These are phyloP conservation scores for Clonostachys byssicola DNA, from an alignment of 2,329 filamentous ascomycete species.

Conservation along the genomic window DNA sequence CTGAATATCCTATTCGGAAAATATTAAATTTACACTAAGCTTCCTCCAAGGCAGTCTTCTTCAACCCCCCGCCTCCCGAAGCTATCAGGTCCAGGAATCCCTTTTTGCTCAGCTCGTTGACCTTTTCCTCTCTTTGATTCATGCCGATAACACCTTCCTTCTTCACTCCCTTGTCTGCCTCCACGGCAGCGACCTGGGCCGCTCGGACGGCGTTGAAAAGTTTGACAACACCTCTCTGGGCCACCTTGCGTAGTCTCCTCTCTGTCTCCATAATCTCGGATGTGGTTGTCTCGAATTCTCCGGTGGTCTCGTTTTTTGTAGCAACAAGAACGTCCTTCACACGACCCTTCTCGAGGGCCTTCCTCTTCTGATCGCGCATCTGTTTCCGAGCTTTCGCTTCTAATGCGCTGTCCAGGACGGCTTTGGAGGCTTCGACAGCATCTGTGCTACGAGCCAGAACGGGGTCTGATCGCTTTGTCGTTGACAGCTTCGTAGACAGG, in stretches of 20 bases:
- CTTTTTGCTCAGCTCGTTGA: constrained; percentile 96
- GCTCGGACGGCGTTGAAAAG: constrained; percentile 93
- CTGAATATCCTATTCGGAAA: background rate
- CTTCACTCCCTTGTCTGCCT: constrained; percentile 67
- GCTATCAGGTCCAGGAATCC: constrained; percentile 91
- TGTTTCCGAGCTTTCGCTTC: constrained; percentile 78
- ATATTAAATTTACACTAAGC: constrained; percentile 23
- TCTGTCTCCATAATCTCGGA: constrained; percentile 65
- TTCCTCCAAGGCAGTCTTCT: constrained; percentile 55
- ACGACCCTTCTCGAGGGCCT: constrained; percentile 78
- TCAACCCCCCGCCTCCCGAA: constrained; percentile 54
- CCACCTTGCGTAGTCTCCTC: constrained; percentile 77
- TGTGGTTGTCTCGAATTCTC: constrained; percentile 37
- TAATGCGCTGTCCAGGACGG: constrained; percentile 70
- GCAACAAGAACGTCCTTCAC: constrained; percentile 79
- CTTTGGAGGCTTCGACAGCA: constrained; percentile 68
- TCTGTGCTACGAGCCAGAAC: constrained; percentile 81
- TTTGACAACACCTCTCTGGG: constrained; percentile 90
- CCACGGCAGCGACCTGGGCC: constrained; percentile 82
- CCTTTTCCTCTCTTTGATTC: constrained; percentile 75
- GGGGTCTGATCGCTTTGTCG: constrained; percentile 78
- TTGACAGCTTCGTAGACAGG: constrained; percentile 81
- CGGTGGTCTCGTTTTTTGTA: constrained; percentile 47
- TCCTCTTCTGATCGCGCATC: constrained; percentile 74
- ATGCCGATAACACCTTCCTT: constrained; percentile 75